A percentile compares a stretch with the other conserved stretches of the same genome.
phyloP scores from a whole-genome alignment of 805 yeast genomes.

The Metschnikowia lachancei region DNA sequence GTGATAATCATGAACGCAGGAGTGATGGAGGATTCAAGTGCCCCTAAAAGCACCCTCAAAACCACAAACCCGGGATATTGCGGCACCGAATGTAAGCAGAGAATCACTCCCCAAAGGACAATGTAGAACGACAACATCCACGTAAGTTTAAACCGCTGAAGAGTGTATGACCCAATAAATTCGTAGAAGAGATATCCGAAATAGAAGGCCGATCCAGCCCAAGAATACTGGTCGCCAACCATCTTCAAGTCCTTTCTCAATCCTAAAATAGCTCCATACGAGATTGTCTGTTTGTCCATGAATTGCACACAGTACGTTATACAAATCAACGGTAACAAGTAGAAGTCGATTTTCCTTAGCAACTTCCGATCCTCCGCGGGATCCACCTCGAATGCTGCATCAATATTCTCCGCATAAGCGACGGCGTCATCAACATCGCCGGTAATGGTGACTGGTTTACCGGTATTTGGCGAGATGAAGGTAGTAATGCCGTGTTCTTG shows the following conservation, averaged over 20 bases:
- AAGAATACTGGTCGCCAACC: conserved; percentile 27
- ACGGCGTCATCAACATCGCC: conserved; percentile 47
- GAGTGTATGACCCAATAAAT: conserved; percentile 9
- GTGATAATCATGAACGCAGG: conserved; percentile 36
- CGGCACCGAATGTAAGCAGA: conserved; percentile 12
- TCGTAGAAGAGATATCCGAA: conserved; percentile 14
- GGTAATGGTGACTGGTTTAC: conserved; percentile 24
- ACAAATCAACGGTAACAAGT: conserved; percentile 50
- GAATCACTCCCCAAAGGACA: conserved; percentile 14
- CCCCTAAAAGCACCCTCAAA: conserved; percentile 13
- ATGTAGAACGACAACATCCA: conserved; percentile 6
- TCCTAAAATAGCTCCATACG: conserved; percentile 55
- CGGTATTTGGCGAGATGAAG: conserved; percentile 18
- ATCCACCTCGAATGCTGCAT: conserved; percentile 29
- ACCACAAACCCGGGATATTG: conserved; percentile 13
- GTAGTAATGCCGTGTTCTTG: conserved; percentile 16
- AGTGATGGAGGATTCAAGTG: conserved; percentile 11
- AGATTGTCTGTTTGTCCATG: conserved; percentile 57
- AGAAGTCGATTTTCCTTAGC: conserved; percentile 34
- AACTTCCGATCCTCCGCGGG: conserved; percentile 33
- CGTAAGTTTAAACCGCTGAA: conserved; percentile 11
- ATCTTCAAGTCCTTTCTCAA: conserved; percentile 32
- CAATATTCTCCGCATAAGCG: conserved; percentile 32
- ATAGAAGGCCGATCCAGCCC: conserved; percentile 23
- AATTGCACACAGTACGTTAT: conserved; percentile 50